Evolutionary conservation across 768 basidiomycete genomes (phyloP), one percentile per base, ranked within the genome.

Genomic region (Psilocybe tampanensis): DNA sequence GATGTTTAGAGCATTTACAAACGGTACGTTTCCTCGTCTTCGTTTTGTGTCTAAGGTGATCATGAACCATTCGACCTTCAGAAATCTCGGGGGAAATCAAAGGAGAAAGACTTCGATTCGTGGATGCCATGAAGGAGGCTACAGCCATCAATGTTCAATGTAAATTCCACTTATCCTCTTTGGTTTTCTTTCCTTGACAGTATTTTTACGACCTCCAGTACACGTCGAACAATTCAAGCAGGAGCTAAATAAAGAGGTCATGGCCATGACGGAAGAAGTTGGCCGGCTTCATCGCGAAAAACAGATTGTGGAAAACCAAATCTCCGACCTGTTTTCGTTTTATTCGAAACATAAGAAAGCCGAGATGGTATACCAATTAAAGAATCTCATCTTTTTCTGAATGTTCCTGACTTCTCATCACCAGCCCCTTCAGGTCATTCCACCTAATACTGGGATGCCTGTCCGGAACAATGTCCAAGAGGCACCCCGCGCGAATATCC

Each of bases 41-140:
- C 22, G 0, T 24, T 26, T 11, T 5, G n/a, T n/a, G 2, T 22
- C 26, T 11, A 22, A 29, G 11, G 9, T 32, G 18, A 22, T 13
- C 24, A 4, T 44, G 36, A 13, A n/a, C 12, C 12, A 13, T 39
- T 39, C 12, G 3, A 6, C 8, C 15, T 17, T 22, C 44, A 92
- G 93, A 92, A 67, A 80, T 95, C 19, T 87, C 88, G 2, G 80
- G 83, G 54, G 94, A 95, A 63, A 94, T 95, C 52, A 86, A 88
- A 51, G 92, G 94, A 1, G 93, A 95, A 71, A 74, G 92, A 45
- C 72, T 95, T 52, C 79, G 90, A 6, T 95, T 95, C 64, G 90
- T 95, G 5, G 94, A 95, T 64, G 92, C 94, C n/a, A 95, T 95
- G 93, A 91, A 91, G 68, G 90, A 94, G 63, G 94, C 92, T 1